Evolutionary conservation across 2,329 filamentous ascomycete species (phyloP), one percentile per base, ranked within the genome.

Genomic region (Paraphaeosphaeria sporulosa): DNA sequence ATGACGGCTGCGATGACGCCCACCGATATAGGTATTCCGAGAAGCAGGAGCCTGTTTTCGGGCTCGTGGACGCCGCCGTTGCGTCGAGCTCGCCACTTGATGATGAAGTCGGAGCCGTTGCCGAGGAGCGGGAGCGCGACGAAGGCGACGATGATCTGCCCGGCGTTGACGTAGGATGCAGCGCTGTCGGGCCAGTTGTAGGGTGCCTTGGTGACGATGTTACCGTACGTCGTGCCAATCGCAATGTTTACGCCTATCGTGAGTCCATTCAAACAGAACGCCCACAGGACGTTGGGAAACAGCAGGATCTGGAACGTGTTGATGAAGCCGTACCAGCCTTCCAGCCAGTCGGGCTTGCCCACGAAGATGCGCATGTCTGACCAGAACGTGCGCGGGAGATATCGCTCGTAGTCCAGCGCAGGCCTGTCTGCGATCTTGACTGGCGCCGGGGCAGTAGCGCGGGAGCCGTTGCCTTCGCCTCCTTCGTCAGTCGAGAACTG

Each of bases 41-140:
- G 70, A 2, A 77, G 72, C 2, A 79, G 75, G 2, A 81, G 67
- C 30, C 78, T 72, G 64, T 79, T 74, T 57, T 81, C 77, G 21
- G 79, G 78, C 52, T 78, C 73, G 61, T 79, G 77, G 27, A 77
- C 54, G 27, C 73, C 71, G 42, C 66, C 65, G 56, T 78, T 76
- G 42, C 74, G 70, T 38, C 63, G 69, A n/a, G 72, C 68, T 52
- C 79, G 65, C 59, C 59, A 73, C 27, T 72, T 73, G 13, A 78
- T 79, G 34, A 80, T 65, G 9, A 65, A 56, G 64, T 76, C 74
- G 1, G 68, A 69, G 12, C 73, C 63, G 19, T 59, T 71, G 60
- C 56, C 73, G 55, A 62, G 68, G 55, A 66, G 68, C 38, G 51
- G 73, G 47, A 68, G 69, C 60, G 50, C 66, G 3, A 76, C 50